A percentile compares a stretch with the other conserved stretches of the same genome.
phyloP scores from a whole-genome alignment of 139 green algal genomes.

The Penium margaritaceum region DNA sequence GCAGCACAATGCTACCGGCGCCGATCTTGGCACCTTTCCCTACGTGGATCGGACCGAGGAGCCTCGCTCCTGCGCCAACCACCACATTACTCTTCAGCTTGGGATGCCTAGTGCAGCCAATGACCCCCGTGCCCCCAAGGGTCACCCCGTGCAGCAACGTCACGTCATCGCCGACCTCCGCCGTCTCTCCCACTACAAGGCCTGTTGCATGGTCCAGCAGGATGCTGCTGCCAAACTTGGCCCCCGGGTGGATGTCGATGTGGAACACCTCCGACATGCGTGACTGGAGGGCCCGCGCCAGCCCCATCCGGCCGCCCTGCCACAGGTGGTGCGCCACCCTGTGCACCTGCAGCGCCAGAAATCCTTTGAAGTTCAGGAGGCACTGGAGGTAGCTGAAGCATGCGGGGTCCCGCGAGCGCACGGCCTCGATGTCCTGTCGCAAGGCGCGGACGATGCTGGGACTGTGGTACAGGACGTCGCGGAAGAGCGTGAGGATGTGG shows the following conservation, averaged over 20 bases:
- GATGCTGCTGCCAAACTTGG: conserved; percentile 36
- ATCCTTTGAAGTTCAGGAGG: conserved; percentile 61
- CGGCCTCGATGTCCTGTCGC: conserved; percentile 46
- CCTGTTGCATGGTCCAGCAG: conserved; percentile 53
- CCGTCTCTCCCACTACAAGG: conserved; percentile 55
- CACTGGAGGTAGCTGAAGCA: conserved; percentile 46
- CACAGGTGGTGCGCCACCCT: conserved; percentile 51
- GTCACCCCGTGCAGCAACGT: conserved; percentile 56
- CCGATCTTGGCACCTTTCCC: conserved; percentile 53
- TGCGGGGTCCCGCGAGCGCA: conserved; percentile 52
- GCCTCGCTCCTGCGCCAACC: conserved; percentile 45
- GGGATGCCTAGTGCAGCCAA: conserved; percentile 44
- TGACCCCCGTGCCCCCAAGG: conserved; percentile 46
- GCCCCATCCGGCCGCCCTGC: conserved; percentile 18
- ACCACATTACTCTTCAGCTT: conserved; percentile 51
- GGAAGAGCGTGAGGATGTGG: conserved; percentile 82
- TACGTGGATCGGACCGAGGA: conserved; percentile 50
- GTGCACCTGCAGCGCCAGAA: conserved; percentile 49
- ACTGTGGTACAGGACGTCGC: conserved; percentile 1
- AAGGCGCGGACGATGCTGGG: conserved; percentile 6
- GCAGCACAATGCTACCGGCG: conserved; percentile 50
- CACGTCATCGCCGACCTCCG: conserved; percentile 52
- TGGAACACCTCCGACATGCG: conserved; percentile 43
- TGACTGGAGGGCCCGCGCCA: conserved; percentile 51
- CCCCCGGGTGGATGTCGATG: conserved; percentile 53